These are phyloP conservation scores for Boletus sp. DNA, from an alignment of 1,284 basidiomycete species.

Conservation along the genomic window DNA sequence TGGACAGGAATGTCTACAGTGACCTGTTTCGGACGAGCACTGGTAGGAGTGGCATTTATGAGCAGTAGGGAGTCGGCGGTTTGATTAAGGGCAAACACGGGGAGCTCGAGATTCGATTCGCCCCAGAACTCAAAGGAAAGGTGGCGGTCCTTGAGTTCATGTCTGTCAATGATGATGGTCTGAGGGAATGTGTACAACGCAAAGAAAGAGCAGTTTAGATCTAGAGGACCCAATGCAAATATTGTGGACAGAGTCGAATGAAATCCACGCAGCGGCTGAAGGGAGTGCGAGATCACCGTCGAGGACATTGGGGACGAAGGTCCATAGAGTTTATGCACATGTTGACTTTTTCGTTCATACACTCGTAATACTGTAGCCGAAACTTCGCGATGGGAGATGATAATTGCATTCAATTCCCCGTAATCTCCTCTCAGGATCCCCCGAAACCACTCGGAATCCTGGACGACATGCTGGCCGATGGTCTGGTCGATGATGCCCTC, in stretches of 20 bases:
- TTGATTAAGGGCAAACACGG: slow-evolving; percentile 30
- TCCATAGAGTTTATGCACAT: neutral
- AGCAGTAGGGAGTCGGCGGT: slow-evolving; percentile 20
- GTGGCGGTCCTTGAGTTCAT: slow-evolving; percentile 28
- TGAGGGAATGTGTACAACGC: slow-evolving; percentile 28
- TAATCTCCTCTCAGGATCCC: slow-evolving; percentile 4
- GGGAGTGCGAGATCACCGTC: slow-evolving; percentile 20
- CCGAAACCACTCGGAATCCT: slow-evolving; percentile 19
- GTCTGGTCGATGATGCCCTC: slow-evolving; percentile 15
- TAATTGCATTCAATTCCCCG: slow-evolving; percentile 15
- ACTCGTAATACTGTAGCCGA: neutral
- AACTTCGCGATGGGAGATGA: slow-evolving; percentile 21
- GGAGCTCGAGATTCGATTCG: slow-evolving; percentile 32
- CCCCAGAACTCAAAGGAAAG: slow-evolving; percentile 33
- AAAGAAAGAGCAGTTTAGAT: slow-evolving; percentile 24
- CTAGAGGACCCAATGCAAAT: slow-evolving; percentile 14
- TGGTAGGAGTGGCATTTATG: slow-evolving; percentile 16
- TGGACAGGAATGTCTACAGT: slow-evolving; percentile 28
- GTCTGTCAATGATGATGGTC: slow-evolving; percentile 28
- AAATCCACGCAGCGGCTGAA: slow-evolving; percentile 27
- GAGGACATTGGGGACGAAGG: slow-evolving; percentile 15
- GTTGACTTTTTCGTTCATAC: neutral
- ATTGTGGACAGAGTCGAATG: slow-evolving; percentile 31
- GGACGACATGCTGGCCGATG: slow-evolving; percentile 31
- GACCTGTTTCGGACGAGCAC: slow-evolving; percentile 5